phyloP scores from a whole-genome alignment of 179 eudicot genomes.

The Actinidia chinensis region DNA sequence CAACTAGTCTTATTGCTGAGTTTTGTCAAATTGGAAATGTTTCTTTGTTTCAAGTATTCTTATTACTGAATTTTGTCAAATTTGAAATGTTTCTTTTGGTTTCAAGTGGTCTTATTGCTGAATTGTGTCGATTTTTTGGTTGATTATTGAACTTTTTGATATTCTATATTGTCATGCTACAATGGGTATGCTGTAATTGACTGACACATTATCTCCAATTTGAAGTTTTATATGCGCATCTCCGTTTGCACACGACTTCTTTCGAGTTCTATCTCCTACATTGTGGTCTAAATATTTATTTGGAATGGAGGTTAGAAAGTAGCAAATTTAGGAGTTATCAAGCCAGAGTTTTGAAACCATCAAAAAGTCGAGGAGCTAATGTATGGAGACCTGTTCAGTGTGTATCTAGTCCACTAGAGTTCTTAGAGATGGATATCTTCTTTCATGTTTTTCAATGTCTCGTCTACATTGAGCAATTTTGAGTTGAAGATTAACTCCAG shows the following conservation, averaged over 20 bases:
- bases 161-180: background rate
- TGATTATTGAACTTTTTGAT: background rate
- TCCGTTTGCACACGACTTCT: background rate
- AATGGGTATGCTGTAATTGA: constrained; percentile 14
- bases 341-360: background rate
- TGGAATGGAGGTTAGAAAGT: background rate
- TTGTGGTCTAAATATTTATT: background rate
- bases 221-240: background rate
- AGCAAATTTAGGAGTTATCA: background rate
- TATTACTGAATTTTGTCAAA: no score
- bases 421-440: background rate
- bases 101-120: no score
- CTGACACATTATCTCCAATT: background rate
- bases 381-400: background rate
- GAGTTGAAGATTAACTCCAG: constrained; percentile 2
- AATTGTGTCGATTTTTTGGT: background rate
- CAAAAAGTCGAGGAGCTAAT: background rate
- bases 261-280: background rate
- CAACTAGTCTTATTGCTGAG: no score
- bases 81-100: no score
- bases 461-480: background rate
- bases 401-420: background rate
- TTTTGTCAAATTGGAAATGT: no score
- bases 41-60: no score
- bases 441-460: background rate